These are phyloP conservation scores for Stachybotrys chlorohalonatus DNA, from an alignment of 2,329 filamentous ascomycete species.

Conservation along the genomic window DNA sequence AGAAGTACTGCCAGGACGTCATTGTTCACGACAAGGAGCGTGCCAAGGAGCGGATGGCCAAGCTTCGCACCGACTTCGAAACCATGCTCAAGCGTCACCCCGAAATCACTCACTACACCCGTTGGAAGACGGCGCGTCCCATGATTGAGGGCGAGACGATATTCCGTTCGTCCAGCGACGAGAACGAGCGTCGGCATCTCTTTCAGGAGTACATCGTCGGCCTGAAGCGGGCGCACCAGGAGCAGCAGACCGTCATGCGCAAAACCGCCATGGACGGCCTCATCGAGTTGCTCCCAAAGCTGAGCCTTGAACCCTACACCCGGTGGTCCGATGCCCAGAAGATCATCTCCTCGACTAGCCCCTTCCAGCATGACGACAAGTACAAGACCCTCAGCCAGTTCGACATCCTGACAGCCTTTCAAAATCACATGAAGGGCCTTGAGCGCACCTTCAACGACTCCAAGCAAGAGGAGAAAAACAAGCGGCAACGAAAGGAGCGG, in stretches of 20 bases:
- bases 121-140: slow-evolving; percentile 91
- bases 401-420: slow-evolving; percentile 87
- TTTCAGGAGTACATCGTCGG: slow-evolving; percentile 90
- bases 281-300: slow-evolving; percentile 63
- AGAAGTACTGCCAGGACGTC: slow-evolving; percentile 89
- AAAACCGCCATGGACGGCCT: slow-evolving; percentile 81
- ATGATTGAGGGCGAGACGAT: slow-evolving; percentile 94
- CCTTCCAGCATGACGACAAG: slow-evolving; percentile 73
- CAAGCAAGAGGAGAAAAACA: slow-evolving; percentile 77
- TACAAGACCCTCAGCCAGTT: slow-evolving; percentile 79
- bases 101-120: slow-evolving; percentile 93
- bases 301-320: slow-evolving; percentile 87
- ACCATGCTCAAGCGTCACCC: slow-evolving; percentile 94
- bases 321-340: slow-evolving; percentile 87
- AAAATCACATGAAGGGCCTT: slow-evolving; percentile 87
- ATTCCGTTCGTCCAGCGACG: slow-evolving; percentile 83
- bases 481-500: slow-evolving; percentile 72
- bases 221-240: slow-evolving; percentile 70
- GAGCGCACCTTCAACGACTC: slow-evolving; percentile 88
- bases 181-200: slow-evolving; percentile 77
- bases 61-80: slow-evolving; percentile 87
- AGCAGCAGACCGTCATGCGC: slow-evolving; percentile 62
- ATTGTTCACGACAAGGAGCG: slow-evolving; percentile 88
- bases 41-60: slow-evolving; percentile 84
- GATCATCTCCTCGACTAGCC: slow-evolving; percentile 67